Conservation (phyloP, 495 filamentous ascomycete genomes). For the Trichoderma parareesei region DNA sequence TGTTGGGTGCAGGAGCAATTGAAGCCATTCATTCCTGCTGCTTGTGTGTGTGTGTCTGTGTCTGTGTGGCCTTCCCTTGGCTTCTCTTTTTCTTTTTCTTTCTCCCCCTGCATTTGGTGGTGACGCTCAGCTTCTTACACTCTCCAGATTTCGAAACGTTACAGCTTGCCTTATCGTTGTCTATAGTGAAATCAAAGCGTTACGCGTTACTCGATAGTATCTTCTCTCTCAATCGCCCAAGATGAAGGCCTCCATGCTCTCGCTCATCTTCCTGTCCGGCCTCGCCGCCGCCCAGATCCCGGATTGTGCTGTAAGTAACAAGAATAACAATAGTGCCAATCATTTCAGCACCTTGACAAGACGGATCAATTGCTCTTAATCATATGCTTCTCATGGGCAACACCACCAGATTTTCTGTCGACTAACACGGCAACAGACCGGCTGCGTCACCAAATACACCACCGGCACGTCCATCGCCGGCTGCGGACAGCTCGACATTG, state of each 20-base stretch:
- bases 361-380: neutral
- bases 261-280: constrained; percentile 5
- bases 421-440: neutral
- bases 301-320: constrained; percentile 12
- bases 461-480: constrained; percentile 26
- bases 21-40: neutral
- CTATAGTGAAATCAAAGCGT: neutral
- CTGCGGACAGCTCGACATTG: constrained; percentile 45
- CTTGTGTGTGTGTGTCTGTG: neutral
- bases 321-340: neutral
- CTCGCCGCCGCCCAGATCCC: constrained; percentile 13
- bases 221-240: neutral
- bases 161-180: neutral
- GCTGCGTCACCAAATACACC: constrained; percentile 42
- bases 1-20: neutral
- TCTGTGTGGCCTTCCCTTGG: neutral
- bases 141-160: neutral
- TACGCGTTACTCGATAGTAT: no score
- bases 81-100: neutral
- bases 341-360: neutral
- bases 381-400: no score
- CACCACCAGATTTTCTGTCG: no score
- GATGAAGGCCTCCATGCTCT: constrained; percentile 10
- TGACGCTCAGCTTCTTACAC: no score
- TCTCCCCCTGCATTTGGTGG: neutral